Evolutionary conservation across 306 rosid species (phyloP).

Genomic region (Vicia villosa): DNA sequence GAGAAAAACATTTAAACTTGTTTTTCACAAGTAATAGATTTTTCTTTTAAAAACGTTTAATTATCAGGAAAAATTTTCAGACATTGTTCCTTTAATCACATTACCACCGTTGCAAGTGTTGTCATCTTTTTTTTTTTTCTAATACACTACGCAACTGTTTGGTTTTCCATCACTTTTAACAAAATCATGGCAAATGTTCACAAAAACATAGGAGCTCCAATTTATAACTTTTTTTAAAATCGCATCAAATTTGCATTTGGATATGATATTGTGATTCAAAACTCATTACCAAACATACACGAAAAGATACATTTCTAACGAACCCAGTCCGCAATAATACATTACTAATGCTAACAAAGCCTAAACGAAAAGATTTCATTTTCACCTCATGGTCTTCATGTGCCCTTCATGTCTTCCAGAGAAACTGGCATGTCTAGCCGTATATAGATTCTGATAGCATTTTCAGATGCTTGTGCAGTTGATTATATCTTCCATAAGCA

Average conservation of each 20-base stretch:
- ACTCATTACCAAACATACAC: too few species aligned
- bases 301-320: neutral
- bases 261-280: too few species aligned
- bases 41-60: too few species aligned
- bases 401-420: conserved; percentile 32
- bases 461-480: conserved; percentile 24
- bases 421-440: conserved; percentile 21
- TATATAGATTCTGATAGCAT: conserved; percentile 31
- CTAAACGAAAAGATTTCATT: conserved; percentile 18
- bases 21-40: too few species aligned
- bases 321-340: conserved; percentile 14
- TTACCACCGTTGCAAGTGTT: conserved; percentile 7
- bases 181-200: too few species aligned
- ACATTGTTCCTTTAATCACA: neutral
- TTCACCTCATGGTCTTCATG: conserved; percentile 44
- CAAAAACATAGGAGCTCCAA: too few species aligned
- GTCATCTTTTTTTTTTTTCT: neutral
- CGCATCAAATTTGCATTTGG: too few species aligned
- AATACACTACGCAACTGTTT: neutral
- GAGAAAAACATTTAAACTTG: too few species aligned
- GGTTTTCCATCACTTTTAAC: too few species aligned
- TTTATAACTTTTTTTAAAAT: too few species aligned
- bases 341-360: conserved; percentile 20
- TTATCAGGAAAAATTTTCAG: too few species aligned
- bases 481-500: conserved; percentile 39